Evolutionary conservation across 129 eudicot species (phyloP), one percentile per base, ranked within the genome.

Genomic region (Calendula officinalis): DNA sequence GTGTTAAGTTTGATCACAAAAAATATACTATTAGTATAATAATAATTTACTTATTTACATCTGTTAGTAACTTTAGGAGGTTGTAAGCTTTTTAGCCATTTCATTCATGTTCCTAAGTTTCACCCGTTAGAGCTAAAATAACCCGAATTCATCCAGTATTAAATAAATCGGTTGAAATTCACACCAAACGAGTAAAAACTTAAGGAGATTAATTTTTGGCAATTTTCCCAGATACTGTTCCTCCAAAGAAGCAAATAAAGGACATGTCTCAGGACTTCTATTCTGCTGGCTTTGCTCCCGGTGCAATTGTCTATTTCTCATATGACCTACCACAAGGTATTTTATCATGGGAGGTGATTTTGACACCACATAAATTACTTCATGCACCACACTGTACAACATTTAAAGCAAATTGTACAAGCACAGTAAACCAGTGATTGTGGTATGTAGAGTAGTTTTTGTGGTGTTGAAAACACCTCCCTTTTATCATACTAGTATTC

Each of bases 221-320:
- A 8, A 2, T 4, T 60, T 36, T 72, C 65, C 22, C 84, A 89
- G 97, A 85, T 51, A 87, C 96, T 3, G 77, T 83, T 56, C 98
- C 98, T 78, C 98, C 98, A n/a, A 91, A 85, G 82, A 87, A 87
- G 91, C 80, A 61, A 69, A 62, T 91, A 27, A 82, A 72, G 46
- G 84, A 87, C 76, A 72, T 74, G 76, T 74, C 87, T 12, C 95
- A 75, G 74, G 85, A 87, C 62, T 91, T 87, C 48, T 91, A 80
- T 67, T 77, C 96, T 78, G 95, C 95, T 77, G 98, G 98, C 16
- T 91, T 91, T 62, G 82, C 75, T 68, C 98, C 98, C 22, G 96
- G 96, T 73, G 98, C 98, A 53, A 83, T 87, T 36, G 86, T 91
- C 64, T 87, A 87, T 72, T 91, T 87, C 56, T 78, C 96, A 33